phyloP scores from a whole-genome alignment of 2,329 filamentous ascomycete genomes.

The Monosporascus cannonballus region DNA sequence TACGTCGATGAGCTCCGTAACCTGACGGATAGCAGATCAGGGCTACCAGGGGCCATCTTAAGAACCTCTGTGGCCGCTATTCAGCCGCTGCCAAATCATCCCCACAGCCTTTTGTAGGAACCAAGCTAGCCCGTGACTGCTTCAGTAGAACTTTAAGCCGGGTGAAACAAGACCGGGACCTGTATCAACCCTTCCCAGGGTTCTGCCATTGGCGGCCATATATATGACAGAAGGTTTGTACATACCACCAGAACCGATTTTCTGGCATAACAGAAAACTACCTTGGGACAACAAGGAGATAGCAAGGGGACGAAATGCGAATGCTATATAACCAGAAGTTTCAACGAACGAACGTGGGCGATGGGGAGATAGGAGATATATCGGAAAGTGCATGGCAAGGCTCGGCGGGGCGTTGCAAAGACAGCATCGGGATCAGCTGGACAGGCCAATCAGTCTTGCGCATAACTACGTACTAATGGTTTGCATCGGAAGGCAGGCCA shows the following conservation, averaged over 20 bases:
- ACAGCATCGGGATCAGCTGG: no score
- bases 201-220: background rate
- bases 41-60: background rate
- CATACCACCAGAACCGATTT: background rate
- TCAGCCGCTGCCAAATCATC: background rate
- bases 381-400: no score
- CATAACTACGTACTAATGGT: no score
- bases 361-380: no score
- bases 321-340: no score
- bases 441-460: no score
- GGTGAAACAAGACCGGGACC: background rate
- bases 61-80: background rate
- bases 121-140: background rate
- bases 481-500: no score
- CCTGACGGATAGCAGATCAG: background rate
- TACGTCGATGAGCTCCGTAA: background rate
- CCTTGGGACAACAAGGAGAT: background rate
- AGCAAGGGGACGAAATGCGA: no score
- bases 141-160: background rate
- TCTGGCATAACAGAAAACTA: background rate
- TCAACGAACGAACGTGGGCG: no score
- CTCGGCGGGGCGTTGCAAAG: no score
- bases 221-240: background rate
- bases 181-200: background rate
- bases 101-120: background rate